Percentiles rank a stretch among this genome's conserved stretches.
Evolutionary conservation across 495 filamentous ascomycete genomes (phyloP).

Genomic region (Penicillium turbatum): DNA sequence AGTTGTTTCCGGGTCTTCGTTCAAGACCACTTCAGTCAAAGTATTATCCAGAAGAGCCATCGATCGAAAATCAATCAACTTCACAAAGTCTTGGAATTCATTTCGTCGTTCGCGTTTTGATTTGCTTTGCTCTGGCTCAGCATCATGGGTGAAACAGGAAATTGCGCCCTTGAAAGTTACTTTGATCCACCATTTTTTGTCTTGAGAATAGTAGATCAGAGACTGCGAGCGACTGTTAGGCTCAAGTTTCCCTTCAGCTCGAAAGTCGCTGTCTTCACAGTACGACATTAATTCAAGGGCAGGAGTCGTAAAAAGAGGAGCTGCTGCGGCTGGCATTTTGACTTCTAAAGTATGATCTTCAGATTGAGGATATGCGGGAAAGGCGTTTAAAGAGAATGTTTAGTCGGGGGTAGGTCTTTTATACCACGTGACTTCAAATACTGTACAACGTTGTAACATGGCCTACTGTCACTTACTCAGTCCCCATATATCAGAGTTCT

Average conservation of each 20-base stretch:
- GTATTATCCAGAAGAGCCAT: conserved; percentile 20
- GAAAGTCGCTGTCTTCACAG: conserved; percentile 3
- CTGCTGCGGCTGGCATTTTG: not conserved
- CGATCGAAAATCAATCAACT: conserved; percentile 6
- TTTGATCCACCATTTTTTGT: conserved; percentile 4
- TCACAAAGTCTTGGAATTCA: conserved; percentile 4
- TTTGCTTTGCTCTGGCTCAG: not conserved
- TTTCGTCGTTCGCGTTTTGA: conserved; percentile 6
- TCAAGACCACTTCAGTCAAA: conserved; percentile 20
- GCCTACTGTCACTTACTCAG: too few relatives aligned
- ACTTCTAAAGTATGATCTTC: not conserved
- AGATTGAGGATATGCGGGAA: not conserved
- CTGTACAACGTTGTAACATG: too few relatives aligned
- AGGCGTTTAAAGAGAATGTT: too few relatives aligned
- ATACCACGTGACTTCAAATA: too few relatives aligned
- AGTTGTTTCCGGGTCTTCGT: conserved; percentile 3
- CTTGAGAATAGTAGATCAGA: conserved; percentile 1
- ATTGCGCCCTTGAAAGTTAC: not conserved
- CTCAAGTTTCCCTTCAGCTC: not conserved
- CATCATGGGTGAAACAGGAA: not conserved
- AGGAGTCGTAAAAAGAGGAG: not conserved
- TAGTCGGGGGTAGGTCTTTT: too few relatives aligned
- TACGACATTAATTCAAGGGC: not conserved
- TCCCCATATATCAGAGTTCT: too few relatives aligned
- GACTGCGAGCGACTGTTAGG: conserved; percentile 9